Percentiles rank a stretch among this genome's conserved stretches.
Evolutionary conservation across 257 asterid genomes (phyloP).

Genomic region (Nemophila menziesii): DNA sequence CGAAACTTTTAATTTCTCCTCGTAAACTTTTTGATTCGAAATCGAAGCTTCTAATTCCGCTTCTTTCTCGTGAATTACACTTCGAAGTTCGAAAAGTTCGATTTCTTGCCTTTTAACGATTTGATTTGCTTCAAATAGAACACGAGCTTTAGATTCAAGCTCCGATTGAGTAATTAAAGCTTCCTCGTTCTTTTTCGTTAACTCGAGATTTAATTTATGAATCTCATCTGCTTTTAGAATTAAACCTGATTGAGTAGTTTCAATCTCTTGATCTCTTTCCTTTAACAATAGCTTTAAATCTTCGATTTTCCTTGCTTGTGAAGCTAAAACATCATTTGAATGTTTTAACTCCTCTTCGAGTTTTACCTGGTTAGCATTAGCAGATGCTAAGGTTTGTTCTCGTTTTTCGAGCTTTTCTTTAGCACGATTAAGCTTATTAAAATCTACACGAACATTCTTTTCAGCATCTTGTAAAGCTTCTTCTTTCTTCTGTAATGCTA

Average conservation of each 20-base stretch:
- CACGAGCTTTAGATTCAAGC: constrained; percentile 44
- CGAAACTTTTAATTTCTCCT: constrained; percentile 37
- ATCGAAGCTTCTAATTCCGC: constrained; percentile 35
- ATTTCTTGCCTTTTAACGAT: constrained; percentile 52
- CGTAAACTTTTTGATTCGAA: constrained; percentile 31
- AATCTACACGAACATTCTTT: constrained; percentile 37
- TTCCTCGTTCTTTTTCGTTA: constrained; percentile 48
- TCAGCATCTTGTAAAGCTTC: constrained; percentile 70
- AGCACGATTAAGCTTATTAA: constrained; percentile 34
- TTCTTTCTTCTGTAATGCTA: constrained; percentile 67
- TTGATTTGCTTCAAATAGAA: constrained; percentile 53
- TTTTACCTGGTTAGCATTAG: constrained; percentile 42
- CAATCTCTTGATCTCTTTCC: constrained; percentile 49
- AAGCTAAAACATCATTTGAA: constrained; percentile 48
- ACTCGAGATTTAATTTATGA: constrained; percentile 33
- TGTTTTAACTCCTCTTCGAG: constrained; percentile 57
- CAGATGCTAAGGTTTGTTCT: constrained; percentile 37
- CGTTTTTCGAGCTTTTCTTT: constrained; percentile 45
- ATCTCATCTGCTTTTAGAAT: constrained; percentile 51
- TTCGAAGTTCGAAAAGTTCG: constrained; percentile 50
- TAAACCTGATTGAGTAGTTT: constrained; percentile 32
- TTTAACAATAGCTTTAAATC: constrained; percentile 44
- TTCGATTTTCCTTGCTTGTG: constrained; percentile 49
- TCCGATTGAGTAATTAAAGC: constrained; percentile 41
- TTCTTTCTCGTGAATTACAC: constrained; percentile 47